Evolutionary conservation across 306 rosid genomes (phyloP).

Genomic region (Casuarina glauca): DNA sequence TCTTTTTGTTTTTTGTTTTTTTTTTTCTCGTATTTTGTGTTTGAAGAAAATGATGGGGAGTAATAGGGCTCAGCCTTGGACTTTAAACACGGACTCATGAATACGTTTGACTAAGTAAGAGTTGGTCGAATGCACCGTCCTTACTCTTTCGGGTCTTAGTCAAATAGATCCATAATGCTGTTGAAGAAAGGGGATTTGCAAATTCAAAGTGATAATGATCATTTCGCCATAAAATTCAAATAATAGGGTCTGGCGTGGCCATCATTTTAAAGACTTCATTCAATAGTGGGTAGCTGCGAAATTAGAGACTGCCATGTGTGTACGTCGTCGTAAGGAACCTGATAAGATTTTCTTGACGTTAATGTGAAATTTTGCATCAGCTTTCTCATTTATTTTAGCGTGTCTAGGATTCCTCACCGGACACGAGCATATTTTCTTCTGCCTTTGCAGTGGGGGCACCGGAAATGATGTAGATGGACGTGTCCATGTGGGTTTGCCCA

Average conservation of each 20-base stretch:
- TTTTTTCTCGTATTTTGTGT: background rate
- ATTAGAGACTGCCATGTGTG: no score
- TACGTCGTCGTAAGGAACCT: no score
- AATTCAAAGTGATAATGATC: background rate
- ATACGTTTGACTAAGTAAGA: background rate
- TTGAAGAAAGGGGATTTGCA: background rate
- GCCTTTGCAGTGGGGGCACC: background rate
- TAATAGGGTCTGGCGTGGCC: background rate
- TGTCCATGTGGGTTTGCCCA: background rate
- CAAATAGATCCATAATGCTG: background rate
- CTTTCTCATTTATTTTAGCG: no score
- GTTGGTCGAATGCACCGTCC: background rate
- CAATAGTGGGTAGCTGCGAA: no score
- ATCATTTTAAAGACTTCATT: no score
- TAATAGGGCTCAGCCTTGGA: background rate
- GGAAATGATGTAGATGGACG: background rate
- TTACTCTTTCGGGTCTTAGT: background rate
- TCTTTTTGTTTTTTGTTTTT: background rate
- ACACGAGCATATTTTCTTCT: no score
- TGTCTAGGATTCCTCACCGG: no score
- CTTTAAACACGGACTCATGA: background rate
- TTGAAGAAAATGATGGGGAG: background rate
- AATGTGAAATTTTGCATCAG: no score
- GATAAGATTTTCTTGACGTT: no score
- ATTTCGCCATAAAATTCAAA: background rate